Evolutionary conservation across 1,284 basidiomycete genomes (phyloP), one percentile per base, ranked within the genome.

Genomic region (Naganishia liquefaciens): DNA sequence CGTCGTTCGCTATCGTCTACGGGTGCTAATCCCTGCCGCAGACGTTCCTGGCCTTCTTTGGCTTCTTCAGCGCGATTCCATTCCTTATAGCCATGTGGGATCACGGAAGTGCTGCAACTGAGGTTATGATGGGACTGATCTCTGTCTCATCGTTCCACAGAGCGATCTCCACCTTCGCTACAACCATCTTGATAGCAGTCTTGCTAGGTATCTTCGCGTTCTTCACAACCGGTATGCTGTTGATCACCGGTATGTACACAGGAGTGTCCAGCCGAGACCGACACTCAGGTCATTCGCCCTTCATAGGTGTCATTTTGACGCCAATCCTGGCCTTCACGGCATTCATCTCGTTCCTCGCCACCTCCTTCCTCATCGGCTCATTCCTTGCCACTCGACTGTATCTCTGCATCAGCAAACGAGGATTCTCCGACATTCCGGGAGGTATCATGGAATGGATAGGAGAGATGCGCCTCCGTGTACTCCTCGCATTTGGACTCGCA

Each of bases 261-360:
- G 40, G 9, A 10, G 19, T 42, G 19, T 19, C n/a, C 11, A 23
- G 11, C 6, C 19, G 25, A 7, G n/a, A n/a, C n/a, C n/a, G n/a
- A n/a, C n/a, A n/a, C n/a, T n/a, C 21, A 1, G 23, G 5, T 27
- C 15, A 43, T 44, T 28, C 40, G 28, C n/a, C 13, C 19, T 4
- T 50, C 1, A 11, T 27, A 60, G 57, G 57, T n/a, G 33, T 37
- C 2, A 60, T 60, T 46, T 33, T 60, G 17, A 60, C 57, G 11
- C 57, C 57, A 28, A 60, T 60, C 30, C 33, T 60, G 17, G 57
- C 46, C 9, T 60, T 60, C 37, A 60, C 57, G 10, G 46, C 57
- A 1, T 60, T 50, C 33, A 39, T 50, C 19, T 60, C 57, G 25
- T 60, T 60, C 46, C 27, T 60, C 30, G 33, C 57, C 5, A 60